phyloP scores from a whole-genome alignment of 108 stramenopile genomes.

The Schizochytrium sp. region DNA sequence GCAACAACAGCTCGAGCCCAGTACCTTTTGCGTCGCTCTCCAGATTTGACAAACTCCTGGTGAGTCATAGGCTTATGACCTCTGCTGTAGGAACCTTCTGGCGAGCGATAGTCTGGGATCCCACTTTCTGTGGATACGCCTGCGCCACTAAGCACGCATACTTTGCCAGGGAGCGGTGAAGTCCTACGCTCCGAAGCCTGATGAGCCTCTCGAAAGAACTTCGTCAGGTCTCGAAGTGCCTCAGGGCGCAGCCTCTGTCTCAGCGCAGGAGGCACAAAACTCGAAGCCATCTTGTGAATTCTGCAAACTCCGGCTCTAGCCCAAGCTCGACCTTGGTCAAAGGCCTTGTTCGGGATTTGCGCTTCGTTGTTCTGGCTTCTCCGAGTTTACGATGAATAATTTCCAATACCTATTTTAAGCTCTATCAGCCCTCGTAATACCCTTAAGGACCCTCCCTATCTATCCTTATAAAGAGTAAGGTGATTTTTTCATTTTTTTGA shows the following conservation, averaged over 20 bases:
- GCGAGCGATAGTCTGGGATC: conserved; percentile 96
- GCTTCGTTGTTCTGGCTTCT: too few relatives aligned
- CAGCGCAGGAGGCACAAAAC: too few relatives aligned
- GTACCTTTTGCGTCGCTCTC: conserved; percentile 84
- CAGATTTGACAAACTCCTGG: conserved; percentile 87
- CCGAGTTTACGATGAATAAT: too few relatives aligned
- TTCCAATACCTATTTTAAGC: too few relatives aligned
- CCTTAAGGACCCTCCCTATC: too few relatives aligned
- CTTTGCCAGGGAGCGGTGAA: background rate
- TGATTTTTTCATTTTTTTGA: too few relatives aligned
- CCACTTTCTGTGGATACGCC: conserved; percentile 95
- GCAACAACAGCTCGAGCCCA: conserved; percentile 95
- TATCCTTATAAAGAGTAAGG: too few relatives aligned
- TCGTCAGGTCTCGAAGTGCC: background rate
- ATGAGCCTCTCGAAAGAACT: background rate
- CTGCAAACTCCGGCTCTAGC: too few relatives aligned
- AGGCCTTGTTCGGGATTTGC: too few relatives aligned
- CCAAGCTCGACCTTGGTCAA: too few relatives aligned
- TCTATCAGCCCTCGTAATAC: too few relatives aligned
- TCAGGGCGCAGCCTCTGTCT: background rate
- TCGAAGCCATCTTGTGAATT: too few relatives aligned
- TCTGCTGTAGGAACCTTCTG: conserved; percentile 88
- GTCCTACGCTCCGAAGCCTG: background rate
- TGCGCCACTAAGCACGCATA: conserved; percentile 88
- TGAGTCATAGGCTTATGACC: conserved; percentile 97